phyloP scores from a whole-genome alignment of 2,329 filamentous ascomycete species.

The Chalaropsis thielavioides region DNA sequence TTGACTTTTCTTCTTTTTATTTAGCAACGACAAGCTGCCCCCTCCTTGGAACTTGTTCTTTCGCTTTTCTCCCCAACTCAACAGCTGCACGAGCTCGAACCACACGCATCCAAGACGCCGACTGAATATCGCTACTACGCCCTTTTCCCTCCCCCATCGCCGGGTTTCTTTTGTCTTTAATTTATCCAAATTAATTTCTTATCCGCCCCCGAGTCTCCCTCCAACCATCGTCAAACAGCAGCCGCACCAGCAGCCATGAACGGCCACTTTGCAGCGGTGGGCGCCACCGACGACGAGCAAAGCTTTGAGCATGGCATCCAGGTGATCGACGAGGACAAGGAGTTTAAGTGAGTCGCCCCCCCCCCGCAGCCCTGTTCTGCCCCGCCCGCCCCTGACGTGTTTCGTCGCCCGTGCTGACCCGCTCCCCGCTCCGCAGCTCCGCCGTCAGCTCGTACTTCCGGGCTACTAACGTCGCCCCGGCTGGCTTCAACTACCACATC shows the following conservation, averaged over 20 bases:
- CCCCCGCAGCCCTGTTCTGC: neutral
- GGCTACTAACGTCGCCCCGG: constrained; percentile 62
- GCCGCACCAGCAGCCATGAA: constrained; percentile 43
- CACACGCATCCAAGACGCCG: neutral
- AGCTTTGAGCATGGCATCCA: constrained; percentile 89
- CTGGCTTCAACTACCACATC: constrained; percentile 97
- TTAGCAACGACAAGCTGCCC: neutral
- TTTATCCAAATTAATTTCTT: neutral
- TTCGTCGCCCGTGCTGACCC: constrained; percentile 16
- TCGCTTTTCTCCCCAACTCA: neutral
- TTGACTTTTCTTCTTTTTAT: neutral
- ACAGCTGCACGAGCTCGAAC: neutral
- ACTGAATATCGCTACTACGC: neutral
- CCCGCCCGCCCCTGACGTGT: neutral
- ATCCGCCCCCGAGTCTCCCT: neutral
- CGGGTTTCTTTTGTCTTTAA: too few relatives aligned
- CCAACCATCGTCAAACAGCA: neutral
- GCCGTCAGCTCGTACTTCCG: constrained; percentile 71
- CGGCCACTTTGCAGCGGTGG: constrained; percentile 64
- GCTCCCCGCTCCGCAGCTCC: constrained; percentile 36
- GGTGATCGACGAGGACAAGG: constrained; percentile 75
- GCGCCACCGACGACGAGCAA: constrained; percentile 46
- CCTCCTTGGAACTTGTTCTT: neutral
- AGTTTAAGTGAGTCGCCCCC: constrained; percentile 64
- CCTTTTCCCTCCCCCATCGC: too few relatives aligned